A percentile compares a stretch with the other conserved stretches of the same genome.
Conservation (phyloP, 371 early-diverging fungal genomes). For the Lichtheimia ramosa region DNA sequence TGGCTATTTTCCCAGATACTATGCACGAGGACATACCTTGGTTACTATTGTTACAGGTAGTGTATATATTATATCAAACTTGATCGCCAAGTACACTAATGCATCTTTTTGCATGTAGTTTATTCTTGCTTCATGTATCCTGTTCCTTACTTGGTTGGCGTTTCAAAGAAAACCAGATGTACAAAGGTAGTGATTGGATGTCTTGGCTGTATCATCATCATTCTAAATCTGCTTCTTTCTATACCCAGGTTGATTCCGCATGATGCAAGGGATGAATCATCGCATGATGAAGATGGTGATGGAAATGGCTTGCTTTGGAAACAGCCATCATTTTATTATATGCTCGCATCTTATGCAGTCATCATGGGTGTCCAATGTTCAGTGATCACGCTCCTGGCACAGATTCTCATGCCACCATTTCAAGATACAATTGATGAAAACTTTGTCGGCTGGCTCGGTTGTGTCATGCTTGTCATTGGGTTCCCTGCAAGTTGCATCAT, state of each 20-base stretch:
- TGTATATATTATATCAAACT: slow-evolving; percentile 1
- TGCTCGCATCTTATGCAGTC: slow-evolving; percentile 42
- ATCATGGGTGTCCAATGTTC: slow-evolving; percentile 55
- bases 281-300: no score
- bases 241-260: no score
- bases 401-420: slow-evolving; percentile 49
- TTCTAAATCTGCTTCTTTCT: no score
- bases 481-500: slow-evolving; percentile 40
- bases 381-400: slow-evolving; percentile 47
- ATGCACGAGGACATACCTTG: slow-evolving; percentile 39
- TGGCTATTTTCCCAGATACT: slow-evolving; percentile 35
- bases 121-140: not conserved
- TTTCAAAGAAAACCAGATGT: slow-evolving; percentile 14
- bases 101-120: not conserved
- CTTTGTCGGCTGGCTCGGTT: slow-evolving; percentile 44
- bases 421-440: slow-evolving; percentile 26
- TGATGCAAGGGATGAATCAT: no score
- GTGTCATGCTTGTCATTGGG: slow-evolving; percentile 41
- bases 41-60: slow-evolving; percentile 39
- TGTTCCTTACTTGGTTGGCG: not conserved
- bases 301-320: not conserved
- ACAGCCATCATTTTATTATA: slow-evolving; percentile 11
- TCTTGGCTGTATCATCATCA: no score
- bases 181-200: not conserved
- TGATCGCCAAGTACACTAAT: slow-evolving; percentile 16